Base-by-base conservation (phyloP, 2,329 filamentous ascomycete species). In the Xylaria sp. region DNA sequence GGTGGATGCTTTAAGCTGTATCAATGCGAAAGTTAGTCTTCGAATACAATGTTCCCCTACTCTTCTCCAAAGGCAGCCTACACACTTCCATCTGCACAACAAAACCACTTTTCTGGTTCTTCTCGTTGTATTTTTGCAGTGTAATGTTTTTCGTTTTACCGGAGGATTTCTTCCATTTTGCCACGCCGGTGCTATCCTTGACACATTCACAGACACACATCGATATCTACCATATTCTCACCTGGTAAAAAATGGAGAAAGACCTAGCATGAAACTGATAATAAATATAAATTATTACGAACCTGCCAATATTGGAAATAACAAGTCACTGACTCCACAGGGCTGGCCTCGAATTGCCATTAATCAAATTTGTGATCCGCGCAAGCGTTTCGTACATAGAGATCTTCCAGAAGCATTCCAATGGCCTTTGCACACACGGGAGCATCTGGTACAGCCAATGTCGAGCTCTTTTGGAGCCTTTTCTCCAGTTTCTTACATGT, bases 101-200 rank as follows among this genome's bases (percentile, higher is more conserved):
- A 22, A 41, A 17, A n/a, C n/a, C n/a, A n/a, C n/a, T n/a, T n/a
- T n/a, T n/a, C n/a, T 2, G 40, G n/a, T 17, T n/a, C 45, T 20
- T 19, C 18, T 20, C 9, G 39, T 2, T 34, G n/a, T n/a, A n/a
- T 17, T 52, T 52, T 21, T 29, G 41, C 7, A 13, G 39, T 7
- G 49, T 41, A 1, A 40, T 52, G 17, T 21, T 52, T 4, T 52
- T 46, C n/a, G 43, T 34, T 17, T 11, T 52, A 9, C 49, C 49
- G 17, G 49, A 52, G 20, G 45, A 52, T 9, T 26, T 26, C 24
- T 26, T 26, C 9, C 6, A 26, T 26, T 26, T 26, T 9, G 24
- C 24, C 24, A 26, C 9, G 24, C 5, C 9, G 24, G 16, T 34
- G 29, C 29, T 34, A 34, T 34, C 9, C 16, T 34, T 34, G 29